phyloP scores from a whole-genome alignment of 495 filamentous ascomycete species.

The Viridothelium virens region DNA sequence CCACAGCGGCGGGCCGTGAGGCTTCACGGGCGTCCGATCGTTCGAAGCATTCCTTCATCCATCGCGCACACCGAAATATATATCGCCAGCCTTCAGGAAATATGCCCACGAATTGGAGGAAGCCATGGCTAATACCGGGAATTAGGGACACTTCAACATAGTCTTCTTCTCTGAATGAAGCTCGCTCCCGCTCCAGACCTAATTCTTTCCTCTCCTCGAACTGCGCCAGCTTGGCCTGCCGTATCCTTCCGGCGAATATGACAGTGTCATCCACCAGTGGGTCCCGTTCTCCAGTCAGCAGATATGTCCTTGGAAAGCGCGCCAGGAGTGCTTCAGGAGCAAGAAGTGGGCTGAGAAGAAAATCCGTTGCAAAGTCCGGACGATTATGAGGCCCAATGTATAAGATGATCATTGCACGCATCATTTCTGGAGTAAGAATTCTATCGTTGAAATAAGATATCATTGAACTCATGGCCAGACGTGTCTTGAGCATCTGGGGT shows the following conservation, averaged over 20 bases:
- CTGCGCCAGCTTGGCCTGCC: slow-evolving; percentile 68
- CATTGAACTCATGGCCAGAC: slow-evolving; percentile 87
- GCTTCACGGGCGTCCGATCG: slow-evolving; percentile 12
- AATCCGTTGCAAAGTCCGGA: slow-evolving; percentile 88
- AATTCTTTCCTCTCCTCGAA: slow-evolving; percentile 56
- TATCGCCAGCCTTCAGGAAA: slow-evolving; percentile 83
- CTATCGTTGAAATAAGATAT: slow-evolving; percentile 97
- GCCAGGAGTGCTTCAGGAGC: slow-evolving; percentile 77
- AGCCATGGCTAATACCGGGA: slow-evolving; percentile 84
- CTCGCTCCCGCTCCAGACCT: slow-evolving; percentile 40
- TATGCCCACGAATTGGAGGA: slow-evolving; percentile 77
- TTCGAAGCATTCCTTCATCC: slow-evolving; percentile 67
- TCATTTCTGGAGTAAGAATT: slow-evolving; percentile 93
- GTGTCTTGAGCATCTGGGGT: slow-evolving; percentile 66
- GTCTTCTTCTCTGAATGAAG: slow-evolving; percentile 62
- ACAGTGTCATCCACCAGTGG: slow-evolving; percentile 94
- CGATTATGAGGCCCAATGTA: slow-evolving; percentile 91
- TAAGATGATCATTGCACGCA: slow-evolving; percentile 97
- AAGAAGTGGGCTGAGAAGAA: slow-evolving; percentile 77
- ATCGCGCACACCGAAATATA: slow-evolving; percentile 62
- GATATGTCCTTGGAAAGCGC: slow-evolving; percentile 81
- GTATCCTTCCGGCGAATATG: slow-evolving; percentile 81
- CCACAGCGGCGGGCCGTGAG: slow-evolving; percentile 1
- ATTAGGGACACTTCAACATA: slow-evolving; percentile 75
- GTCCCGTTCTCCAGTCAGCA: slow-evolving; percentile 90